A percentile compares a stretch with the other conserved stretches of the same genome.
These are phyloP conservation scores for Ophiognomonia clavigignenti-juglandacearum DNA, from an alignment of 2,329 filamentous ascomycete species.

Conservation along the genomic window DNA sequence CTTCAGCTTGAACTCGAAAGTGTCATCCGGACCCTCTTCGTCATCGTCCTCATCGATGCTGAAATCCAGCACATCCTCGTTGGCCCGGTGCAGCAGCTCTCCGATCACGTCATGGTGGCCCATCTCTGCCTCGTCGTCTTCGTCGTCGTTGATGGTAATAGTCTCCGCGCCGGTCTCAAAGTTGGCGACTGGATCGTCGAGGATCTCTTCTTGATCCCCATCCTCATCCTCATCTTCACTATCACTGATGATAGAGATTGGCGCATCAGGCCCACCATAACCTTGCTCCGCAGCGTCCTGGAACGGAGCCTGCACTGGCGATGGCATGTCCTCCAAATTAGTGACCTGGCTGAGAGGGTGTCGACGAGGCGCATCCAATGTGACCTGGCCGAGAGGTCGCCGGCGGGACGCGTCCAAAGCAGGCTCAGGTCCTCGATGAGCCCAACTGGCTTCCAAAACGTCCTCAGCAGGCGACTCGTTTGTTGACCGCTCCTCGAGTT, in stretches of 20 bases:
- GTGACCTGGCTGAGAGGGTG: slow-evolving; percentile 6
- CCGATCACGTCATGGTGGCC: no score
- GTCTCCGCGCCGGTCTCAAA: no score
- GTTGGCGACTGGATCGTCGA: no score
- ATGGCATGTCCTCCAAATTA: background rate
- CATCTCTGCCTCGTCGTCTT: background rate
- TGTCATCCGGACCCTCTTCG: slow-evolving; percentile 10
- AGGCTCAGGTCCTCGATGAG: no score
- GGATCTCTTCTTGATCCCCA: background rate
- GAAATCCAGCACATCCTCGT: no score
- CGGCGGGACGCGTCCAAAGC: no score
- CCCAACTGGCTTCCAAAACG: no score
- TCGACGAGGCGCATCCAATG: background rate
- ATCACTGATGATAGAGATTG: background rate
- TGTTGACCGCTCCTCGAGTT: background rate
- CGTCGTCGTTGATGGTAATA: background rate
- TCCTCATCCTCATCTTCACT: background rate
- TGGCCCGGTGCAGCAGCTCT: no score
- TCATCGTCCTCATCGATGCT: slow-evolving; percentile 5
- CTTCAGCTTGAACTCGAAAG: slow-evolving; percentile 12
- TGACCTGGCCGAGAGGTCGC: no score
- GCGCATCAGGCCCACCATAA: background rate
- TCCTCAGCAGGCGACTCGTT: no score
- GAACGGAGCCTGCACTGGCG: no score
- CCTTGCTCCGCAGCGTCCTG: background rate